These are phyloP conservation scores for Jamesozyma piceae DNA, from an alignment of 805 yeast species.

Conservation along the genomic window DNA sequence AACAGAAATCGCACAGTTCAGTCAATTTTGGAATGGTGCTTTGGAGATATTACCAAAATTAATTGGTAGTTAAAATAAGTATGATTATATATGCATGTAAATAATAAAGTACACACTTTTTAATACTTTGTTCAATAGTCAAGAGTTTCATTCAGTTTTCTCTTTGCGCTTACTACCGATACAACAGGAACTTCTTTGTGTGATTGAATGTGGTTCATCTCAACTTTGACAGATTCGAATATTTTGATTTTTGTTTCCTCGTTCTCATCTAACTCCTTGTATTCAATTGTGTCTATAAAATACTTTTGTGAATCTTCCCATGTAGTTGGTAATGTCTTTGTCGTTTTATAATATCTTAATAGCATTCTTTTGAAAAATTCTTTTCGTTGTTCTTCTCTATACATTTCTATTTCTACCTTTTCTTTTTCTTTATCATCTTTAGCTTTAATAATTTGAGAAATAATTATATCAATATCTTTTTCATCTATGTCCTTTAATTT, in stretches of 20 bases:
- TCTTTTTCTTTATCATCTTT: conserved; percentile 17
- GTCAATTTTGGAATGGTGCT: too few relatives aligned
- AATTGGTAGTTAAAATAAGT: too few relatives aligned
- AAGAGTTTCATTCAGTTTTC: conserved; percentile 20
- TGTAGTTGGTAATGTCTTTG: too few relatives aligned
- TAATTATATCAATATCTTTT: conserved; percentile 6
- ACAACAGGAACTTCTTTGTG: too few relatives aligned
- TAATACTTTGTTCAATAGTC: too few relatives aligned
- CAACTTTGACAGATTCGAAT: conserved; percentile 31
- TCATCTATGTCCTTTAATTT: conserved; percentile 18
- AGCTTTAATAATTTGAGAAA: conserved; percentile 22
- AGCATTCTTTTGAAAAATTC: conserved; percentile 21
- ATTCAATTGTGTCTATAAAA: conserved; percentile 29
- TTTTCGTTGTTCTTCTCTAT: conserved; percentile 20
- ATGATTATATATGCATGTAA: too few relatives aligned
- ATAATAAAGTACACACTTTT: too few relatives aligned
- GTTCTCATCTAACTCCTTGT: conserved; percentile 26
- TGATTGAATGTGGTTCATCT: conserved; percentile 6
- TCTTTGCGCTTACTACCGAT: too few relatives aligned
- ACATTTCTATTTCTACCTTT: conserved; percentile 13
- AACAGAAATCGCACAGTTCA: too few relatives aligned
- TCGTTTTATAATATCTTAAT: conserved; percentile 3
- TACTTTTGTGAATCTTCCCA: conserved; percentile 33
- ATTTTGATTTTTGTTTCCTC: conserved; percentile 25
- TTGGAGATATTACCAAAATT: too few relatives aligned